Percentiles rank a stretch among this genome's conserved stretches.
Evolutionary conservation across 2,329 filamentous ascomycete genomes (phyloP).

Genomic region (Fusarium liriodendri): DNA sequence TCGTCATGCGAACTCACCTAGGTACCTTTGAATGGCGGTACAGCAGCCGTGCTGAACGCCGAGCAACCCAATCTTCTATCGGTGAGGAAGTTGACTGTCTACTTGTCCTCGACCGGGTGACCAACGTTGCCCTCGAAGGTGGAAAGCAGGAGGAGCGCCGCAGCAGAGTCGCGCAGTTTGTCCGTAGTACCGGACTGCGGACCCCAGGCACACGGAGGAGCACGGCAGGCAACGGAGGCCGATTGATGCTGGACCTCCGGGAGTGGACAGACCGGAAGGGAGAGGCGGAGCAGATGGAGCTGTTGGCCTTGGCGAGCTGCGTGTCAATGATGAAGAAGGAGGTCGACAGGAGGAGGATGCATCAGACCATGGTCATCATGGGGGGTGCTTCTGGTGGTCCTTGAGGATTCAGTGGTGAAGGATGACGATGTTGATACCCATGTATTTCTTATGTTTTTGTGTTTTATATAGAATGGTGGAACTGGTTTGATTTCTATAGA

Average conservation of each 20-base stretch:
- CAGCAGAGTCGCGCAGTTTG: conserved; percentile 54
- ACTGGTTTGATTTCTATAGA: background rate
- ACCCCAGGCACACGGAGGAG: conserved; percentile 51
- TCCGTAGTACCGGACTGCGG: conserved; percentile 54
- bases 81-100: conserved; percentile 52
- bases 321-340: conserved; percentile 75
- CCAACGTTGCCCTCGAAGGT: conserved; percentile 44
- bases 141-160: conserved; percentile 47
- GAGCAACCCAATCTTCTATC: conserved; percentile 41
- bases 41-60: conserved; percentile 58
- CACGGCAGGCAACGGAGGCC: conserved; percentile 63
- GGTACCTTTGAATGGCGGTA: conserved; percentile 69
- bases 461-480: background rate
- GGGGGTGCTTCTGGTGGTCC: conserved; percentile 37
- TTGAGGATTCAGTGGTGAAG: background rate
- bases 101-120: conserved; percentile 64
- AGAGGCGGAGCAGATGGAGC: conserved; percentile 55
- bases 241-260: conserved; percentile 57
- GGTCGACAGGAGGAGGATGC: conserved; percentile 65
- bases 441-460: background rate
- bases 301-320: conserved; percentile 66
- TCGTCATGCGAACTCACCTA: conserved; percentile 58
- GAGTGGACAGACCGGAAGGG: conserved; percentile 50
- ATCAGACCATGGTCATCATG: conserved; percentile 61
- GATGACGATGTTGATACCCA: conserved; percentile 8